Evolutionary conservation across 208 protist genomes (phyloP), one percentile per base, ranked within the genome.

Genomic region (Lotmaria passim): DNA sequence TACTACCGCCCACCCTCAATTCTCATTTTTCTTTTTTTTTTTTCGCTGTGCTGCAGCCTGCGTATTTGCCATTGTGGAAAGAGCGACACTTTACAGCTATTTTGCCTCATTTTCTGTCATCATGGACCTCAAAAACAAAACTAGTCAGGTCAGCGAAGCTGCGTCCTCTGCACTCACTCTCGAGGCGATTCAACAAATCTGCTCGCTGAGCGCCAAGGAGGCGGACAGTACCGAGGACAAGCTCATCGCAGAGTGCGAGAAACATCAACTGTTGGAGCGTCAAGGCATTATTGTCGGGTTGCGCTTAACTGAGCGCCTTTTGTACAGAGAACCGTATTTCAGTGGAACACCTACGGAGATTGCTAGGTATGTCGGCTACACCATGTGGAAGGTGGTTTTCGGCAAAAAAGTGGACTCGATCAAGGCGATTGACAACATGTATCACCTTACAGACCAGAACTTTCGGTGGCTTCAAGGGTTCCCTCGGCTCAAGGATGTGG

Each of bases 381-480:
- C 79, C 4, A 60, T 94, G 57, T 96, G 91, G 89, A 80, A 78
- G 28, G 66, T 83, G 15, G 70, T 83, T 14, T 94, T 93, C 75
- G 91, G 91, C 17, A 92, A 93, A 44, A 82, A 79, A 56, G 62
- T 89, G 2, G 88, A 94, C 69, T 79, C 78, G 26, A 83, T 96
- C 38, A 87, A 80, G 57, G 68, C 81, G 19, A 83, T 87, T 58
- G 86, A 90, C 66, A 88, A 75, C 10, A 51, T 83, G 23, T 93
- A 87, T 70, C 82, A 75, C 60, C 68, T 93, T 17, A 76, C 67
- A 19, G 86, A 93, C 46, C 83, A 53, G 14, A 70, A 84, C 71
- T 89, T 93, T 51, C 59, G 71, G 3, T 92, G 87, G 85, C 69
- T 93, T 39, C 79, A 87, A 53, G 87, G 85, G 6, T 93, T 89